These are phyloP conservation scores for Morella rubra DNA, from an alignment of 306 rosid species.

Conservation along the genomic window DNA sequence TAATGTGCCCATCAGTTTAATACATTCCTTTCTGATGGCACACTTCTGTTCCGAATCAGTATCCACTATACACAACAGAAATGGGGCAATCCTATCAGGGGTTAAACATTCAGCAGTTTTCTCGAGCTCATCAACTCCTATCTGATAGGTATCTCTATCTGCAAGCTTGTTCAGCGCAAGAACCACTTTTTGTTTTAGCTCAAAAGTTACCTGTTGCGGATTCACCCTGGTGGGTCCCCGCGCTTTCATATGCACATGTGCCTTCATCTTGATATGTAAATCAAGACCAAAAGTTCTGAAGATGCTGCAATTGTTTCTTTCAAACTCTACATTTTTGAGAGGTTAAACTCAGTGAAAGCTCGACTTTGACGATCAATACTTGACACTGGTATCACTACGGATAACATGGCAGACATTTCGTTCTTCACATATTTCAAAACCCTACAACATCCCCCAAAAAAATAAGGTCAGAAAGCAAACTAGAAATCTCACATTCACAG, in stretches of 20 bases:
- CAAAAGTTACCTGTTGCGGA: conserved; percentile 43
- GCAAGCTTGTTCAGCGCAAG: conserved; percentile 68
- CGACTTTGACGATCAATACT: background rate
- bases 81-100: conserved; percentile 58
- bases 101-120: conserved; percentile 42
- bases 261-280: conserved; percentile 46
- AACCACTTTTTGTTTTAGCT: conserved; percentile 58
- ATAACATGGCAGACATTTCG: background rate
- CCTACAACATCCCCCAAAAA: background rate
- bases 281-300: background rate
- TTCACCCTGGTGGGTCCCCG: conserved; percentile 38
- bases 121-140: conserved; percentile 69
- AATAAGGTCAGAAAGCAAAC: background rate
- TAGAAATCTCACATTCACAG: background rate
- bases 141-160: conserved; percentile 75
- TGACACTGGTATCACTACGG: background rate
- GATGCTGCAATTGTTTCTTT: background rate
- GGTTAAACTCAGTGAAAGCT: background rate
- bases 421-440: background rate
- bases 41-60: conserved; percentile 65
- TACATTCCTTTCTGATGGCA: conserved; percentile 57
- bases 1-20: conserved; percentile 53
- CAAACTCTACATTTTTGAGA: conserved; percentile 3
- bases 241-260: conserved; percentile 32
- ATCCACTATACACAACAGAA: conserved; percentile 66